These are phyloP conservation scores for Rhazya stricta DNA, from an alignment of 257 asterid species.

Conservation along the genomic window DNA sequence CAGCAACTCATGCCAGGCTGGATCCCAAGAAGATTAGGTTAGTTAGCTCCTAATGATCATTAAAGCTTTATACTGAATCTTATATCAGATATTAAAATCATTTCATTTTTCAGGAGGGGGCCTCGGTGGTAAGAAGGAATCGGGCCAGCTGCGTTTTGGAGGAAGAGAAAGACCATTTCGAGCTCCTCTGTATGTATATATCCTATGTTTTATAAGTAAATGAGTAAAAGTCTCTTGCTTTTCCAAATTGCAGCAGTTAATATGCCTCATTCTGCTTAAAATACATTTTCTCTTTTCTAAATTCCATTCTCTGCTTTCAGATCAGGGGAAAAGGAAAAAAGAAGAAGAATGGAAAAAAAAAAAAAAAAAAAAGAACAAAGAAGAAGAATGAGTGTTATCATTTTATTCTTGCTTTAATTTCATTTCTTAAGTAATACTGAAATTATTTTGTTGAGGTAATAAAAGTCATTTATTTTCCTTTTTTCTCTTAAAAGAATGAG, in stretches of 20 bases:
- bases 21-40: constrained; percentile 98
- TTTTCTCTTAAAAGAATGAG: too few species aligned
- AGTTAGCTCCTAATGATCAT: constrained; percentile 12
- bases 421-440: too few species aligned
- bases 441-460: too few species aligned
- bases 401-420: too few species aligned
- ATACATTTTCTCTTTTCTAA: not conserved
- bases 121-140: constrained; percentile 95
- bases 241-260: not conserved
- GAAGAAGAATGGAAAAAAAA: too few species aligned
- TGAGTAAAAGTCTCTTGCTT: not conserved
- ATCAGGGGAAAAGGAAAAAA: too few species aligned
- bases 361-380: too few species aligned
- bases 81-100: constrained; percentile 8
- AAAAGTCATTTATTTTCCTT: too few species aligned
- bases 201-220: constrained; percentile 8
- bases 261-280: not conserved
- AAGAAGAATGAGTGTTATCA: too few species aligned
- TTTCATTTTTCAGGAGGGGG: constrained; percentile 70
- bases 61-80: constrained; percentile 11
- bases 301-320: too few species aligned
- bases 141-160: constrained; percentile 96
- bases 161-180: constrained; percentile 94
- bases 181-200: constrained; percentile 58
- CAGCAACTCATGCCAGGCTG: constrained; percentile 98